Evolutionary conservation across 2,329 filamentous ascomycete species (phyloP).

Genomic region (Plectosphaerella cucumerina): DNA sequence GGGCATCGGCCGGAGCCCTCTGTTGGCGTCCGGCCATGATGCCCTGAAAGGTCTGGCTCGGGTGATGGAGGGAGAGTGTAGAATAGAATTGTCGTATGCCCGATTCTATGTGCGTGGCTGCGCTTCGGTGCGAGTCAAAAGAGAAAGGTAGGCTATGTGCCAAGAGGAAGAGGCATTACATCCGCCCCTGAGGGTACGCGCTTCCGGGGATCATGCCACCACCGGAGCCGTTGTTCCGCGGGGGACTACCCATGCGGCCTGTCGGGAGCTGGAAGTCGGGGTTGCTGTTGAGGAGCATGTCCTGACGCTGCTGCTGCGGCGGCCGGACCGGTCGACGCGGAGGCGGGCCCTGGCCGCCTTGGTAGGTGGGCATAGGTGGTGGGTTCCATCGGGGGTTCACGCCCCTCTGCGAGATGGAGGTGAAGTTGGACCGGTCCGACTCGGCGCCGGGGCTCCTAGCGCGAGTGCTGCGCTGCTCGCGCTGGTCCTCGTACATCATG

Average conservation of each 20-base stretch:
- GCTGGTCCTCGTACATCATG: conserved; percentile 59
- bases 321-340: conserved; percentile 27
- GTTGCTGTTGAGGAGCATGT: conserved; percentile 73
- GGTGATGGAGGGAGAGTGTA: conserved; percentile 8
- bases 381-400: conserved; percentile 81
- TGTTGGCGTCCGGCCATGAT: too few relatives aligned
- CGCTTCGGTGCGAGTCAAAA: neutral
- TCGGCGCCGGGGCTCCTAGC: conserved; percentile 64
- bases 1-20: neutral
- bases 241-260: conserved; percentile 23
- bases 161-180: conserved; percentile 13
- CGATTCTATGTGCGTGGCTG: conserved; percentile 9
- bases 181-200: conserved; percentile 40
- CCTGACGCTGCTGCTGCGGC: conserved; percentile 48
- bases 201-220: conserved; percentile 45
- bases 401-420: conserved; percentile 82
- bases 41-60: conserved; percentile 10
- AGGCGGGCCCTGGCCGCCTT: conserved; percentile 31
- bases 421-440: conserved; percentile 82
- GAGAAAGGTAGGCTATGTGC: neutral
- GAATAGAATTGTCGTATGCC: conserved; percentile 10
- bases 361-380: conserved; percentile 35
- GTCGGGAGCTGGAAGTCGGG: conserved; percentile 78
- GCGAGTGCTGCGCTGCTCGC: conserved; percentile 37
- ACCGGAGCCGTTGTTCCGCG: conserved; percentile 20